Evolutionary conservation across 2,329 filamentous ascomycete species (phyloP).

Genomic region (Xylogone sp.): DNA sequence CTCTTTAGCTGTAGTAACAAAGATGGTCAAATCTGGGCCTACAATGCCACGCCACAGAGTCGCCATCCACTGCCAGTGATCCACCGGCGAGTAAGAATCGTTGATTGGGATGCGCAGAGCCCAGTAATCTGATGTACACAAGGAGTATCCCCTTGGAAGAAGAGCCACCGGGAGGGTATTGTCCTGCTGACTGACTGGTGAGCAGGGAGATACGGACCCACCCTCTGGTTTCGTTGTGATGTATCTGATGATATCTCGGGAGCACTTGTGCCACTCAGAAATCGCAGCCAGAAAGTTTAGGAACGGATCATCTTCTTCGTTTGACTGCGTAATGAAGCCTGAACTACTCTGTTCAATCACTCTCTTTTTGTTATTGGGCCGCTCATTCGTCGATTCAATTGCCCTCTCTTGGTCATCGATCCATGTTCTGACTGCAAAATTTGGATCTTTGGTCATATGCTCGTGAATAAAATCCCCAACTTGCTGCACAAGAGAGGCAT

Average conservation of each 20-base stretch:
- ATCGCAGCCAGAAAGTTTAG: conserved; percentile 64
- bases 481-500: conserved; percentile 43
- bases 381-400: neutral
- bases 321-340: conserved; percentile 8
- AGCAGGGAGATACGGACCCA: neutral
- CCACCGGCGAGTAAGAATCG: conserved; percentile 75
- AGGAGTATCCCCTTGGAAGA: conserved; percentile 72
- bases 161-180: conserved; percentile 64
- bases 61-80: conserved; percentile 98
- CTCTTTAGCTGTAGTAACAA: conserved; percentile 42
- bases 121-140: conserved; percentile 73
- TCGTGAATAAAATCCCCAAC: conserved; percentile 59
- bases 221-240: conserved; percentile 36
- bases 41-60: conserved; percentile 86
- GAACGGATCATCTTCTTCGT: conserved; percentile 37
- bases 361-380: neutral
- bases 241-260: conserved; percentile 62
- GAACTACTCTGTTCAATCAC: neutral
- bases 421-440: conserved; percentile 26
- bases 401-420: neutral
- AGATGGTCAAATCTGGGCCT: conserved; percentile 76
- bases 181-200: conserved; percentile 15
- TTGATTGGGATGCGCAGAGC: conserved; percentile 70
- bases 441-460: conserved; percentile 21
- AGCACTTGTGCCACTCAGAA: conserved; percentile 71